Base-by-base conservation (phyloP, 768 basidiomycete genomes). In the Lactarius hatsudake region DNA sequence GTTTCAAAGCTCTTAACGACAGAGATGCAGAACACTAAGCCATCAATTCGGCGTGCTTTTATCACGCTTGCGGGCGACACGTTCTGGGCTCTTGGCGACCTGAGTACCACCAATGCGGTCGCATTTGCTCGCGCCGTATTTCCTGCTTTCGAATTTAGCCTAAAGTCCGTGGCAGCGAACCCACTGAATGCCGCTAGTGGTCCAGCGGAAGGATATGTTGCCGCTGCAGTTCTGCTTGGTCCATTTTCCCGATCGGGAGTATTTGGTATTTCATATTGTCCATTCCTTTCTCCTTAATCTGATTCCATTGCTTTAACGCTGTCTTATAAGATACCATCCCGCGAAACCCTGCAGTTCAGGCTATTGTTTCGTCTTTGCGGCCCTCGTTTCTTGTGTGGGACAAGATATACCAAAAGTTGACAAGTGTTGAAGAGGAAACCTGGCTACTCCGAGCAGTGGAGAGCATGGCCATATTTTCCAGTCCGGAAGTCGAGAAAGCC, bases 371-470 rank as follows among this genome's bases (percentile, higher is more conserved):
- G 5, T 76, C 86, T 0, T 59, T 83, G 28, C 97, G 94, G 74
- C 91, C 93, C 0, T 89, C 91, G 1, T 97, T 97, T 78, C 76
- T 98, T 48, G 72, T 96, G 17, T 93, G 86, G 86, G 94, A 96
- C 62, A 94, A 91, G 74, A 87, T 93, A 0, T 94, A 93, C 72
- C 85, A 88, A 66, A 94, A 92, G 74, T 70, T 89, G 18, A 78
- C 79, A 8, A 82, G 85, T 7, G 71, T 80, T 0, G 82, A 82
- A 3, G 93, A 93, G 18, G 87, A 93, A 63, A 72, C 71, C 15
- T 97, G 95, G 96, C 76, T 97, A 1, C 77, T 93, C 17, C 83
- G 88, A 38, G 89, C 90, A 0, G 74, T 82, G 10, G 81, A 88
- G 62, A 83, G 81, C 4, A 77, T 82, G 3, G 64, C 87, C 9